Conservation (phyloP, 371 early-diverging fungal genomes). For the Dichotomocladium elegans region DNA sequence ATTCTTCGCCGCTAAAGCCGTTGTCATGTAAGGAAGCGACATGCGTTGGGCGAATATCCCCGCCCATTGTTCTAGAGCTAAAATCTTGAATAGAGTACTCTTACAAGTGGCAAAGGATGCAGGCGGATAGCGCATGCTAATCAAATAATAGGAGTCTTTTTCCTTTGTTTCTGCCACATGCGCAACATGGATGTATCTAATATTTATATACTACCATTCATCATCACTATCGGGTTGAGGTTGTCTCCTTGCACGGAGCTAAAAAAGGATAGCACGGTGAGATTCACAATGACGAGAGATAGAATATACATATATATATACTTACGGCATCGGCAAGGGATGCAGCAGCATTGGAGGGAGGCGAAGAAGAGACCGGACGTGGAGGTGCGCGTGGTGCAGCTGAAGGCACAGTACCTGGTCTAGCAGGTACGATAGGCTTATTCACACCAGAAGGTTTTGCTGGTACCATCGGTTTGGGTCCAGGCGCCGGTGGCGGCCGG, state of each 20-base stretch:
- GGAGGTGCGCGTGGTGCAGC: slow-evolving; percentile 30
- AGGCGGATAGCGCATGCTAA: not conserved
- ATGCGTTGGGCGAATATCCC: not conserved
- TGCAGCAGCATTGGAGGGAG: slow-evolving; percentile 39
- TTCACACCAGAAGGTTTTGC: slow-evolving; percentile 35
- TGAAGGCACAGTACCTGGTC: slow-evolving; percentile 27
- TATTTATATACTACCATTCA: slow-evolving; percentile 4
- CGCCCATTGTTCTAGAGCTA: not conserved
- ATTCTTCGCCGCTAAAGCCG: not conserved
- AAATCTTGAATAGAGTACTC: not conserved
- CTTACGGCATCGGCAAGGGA: slow-evolving; percentile 49
- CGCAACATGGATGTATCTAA: not conserved
- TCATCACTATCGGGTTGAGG: slow-evolving; percentile 9
- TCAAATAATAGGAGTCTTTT: not conserved
- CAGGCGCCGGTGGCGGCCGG: slow-evolving; percentile 43
- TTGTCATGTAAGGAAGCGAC: not conserved
- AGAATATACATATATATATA: not conserved
- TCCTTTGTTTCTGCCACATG: not conserved
- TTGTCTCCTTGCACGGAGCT: slow-evolving; percentile 17
- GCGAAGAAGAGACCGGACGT: slow-evolving; percentile 37
- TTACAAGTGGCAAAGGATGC: not conserved
- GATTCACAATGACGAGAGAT: not conserved
- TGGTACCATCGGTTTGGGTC: slow-evolving; percentile 47
- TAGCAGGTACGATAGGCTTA: slow-evolving; percentile 49
- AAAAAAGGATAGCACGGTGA: not conserved